Conservation (phyloP, 2,329 filamentous ascomycete genomes). For the Stachybotrys elegans region DNA sequence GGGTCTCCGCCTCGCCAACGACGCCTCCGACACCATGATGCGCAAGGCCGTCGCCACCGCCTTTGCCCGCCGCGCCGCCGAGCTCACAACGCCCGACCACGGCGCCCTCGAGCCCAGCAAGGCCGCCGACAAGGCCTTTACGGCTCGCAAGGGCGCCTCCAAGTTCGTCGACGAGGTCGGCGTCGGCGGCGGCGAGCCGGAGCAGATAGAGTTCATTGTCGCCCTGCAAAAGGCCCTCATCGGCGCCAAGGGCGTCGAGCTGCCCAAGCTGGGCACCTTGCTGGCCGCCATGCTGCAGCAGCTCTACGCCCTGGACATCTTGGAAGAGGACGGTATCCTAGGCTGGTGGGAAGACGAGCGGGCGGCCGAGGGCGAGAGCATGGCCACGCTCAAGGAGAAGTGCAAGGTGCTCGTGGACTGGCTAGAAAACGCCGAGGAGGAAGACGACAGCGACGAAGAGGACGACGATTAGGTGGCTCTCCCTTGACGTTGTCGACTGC, state of each 20-base stretch:
- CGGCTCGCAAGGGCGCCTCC: constrained; percentile 44
- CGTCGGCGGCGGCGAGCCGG: constrained; percentile 60
- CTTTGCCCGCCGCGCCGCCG: constrained; percentile 75
- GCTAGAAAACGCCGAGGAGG: constrained; percentile 70
- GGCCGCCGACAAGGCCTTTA: constrained; percentile 60
- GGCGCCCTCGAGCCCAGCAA: constrained; percentile 54
- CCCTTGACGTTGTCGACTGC: too few species aligned
- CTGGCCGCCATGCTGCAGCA: constrained; percentile 77
- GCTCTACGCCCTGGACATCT: constrained; percentile 75
- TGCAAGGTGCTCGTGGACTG: constrained; percentile 79
- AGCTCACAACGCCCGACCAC: constrained; percentile 52
- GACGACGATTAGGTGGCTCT: constrained; percentile 25
- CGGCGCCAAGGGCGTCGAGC: constrained; percentile 54
- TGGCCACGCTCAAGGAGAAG: constrained; percentile 67
- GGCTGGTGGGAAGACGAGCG: constrained; percentile 80
- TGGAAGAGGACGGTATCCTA: constrained; percentile 85
- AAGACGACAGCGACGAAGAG: constrained; percentile 60
- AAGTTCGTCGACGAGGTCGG: constrained; percentile 57
- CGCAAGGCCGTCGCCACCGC: constrained; percentile 80
- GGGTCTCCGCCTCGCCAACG: constrained; percentile 82
- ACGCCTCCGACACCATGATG: constrained; percentile 85
- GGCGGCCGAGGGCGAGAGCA: constrained; percentile 60
- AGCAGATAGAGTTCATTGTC: constrained; percentile 82
- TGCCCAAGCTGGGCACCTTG: constrained; percentile 50
- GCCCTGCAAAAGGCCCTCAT: constrained; percentile 76